Percentiles rank a stretch among this genome's conserved stretches.
These are phyloP conservation scores for Scedosporium boydii DNA, from an alignment of 2,329 filamentous ascomycete species.

Conservation along the genomic window DNA sequence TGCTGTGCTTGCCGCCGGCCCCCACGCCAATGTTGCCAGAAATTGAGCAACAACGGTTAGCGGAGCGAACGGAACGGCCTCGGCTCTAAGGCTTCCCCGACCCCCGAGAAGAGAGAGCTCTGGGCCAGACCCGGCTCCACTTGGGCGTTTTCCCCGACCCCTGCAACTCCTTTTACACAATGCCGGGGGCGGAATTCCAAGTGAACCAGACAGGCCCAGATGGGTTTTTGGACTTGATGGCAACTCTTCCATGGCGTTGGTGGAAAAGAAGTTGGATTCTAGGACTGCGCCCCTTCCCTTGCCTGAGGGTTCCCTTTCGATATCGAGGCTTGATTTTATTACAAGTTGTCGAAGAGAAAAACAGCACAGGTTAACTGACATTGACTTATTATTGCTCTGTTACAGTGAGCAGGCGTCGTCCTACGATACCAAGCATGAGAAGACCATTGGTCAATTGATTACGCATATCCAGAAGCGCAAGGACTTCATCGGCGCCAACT, in stretches of 20 bases:
- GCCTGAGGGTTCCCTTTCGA: not conserved
- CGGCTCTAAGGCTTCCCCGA: not conserved
- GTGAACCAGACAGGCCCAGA: no score
- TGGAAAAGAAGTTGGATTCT: not conserved
- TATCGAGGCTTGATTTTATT: no score
- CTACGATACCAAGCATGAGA: constrained; percentile 49
- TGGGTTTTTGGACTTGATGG: not conserved
- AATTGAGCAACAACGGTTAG: not conserved
- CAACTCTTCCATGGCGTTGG: not conserved
- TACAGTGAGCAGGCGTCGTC: constrained; percentile 24
- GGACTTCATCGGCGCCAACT: constrained; percentile 54
- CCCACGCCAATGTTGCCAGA: not conserved
- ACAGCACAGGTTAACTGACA: not conserved
- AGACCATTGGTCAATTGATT: constrained; percentile 43
- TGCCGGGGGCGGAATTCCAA: not conserved
- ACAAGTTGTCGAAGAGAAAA: not conserved
- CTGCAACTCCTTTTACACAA: not conserved
- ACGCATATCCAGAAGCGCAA: constrained; percentile 41
- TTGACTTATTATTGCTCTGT: not conserved
- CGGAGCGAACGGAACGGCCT: no score
- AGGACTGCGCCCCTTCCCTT: not conserved
- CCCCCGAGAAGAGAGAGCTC: not conserved
- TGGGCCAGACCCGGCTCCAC: not conserved
- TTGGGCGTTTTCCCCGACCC: not conserved
- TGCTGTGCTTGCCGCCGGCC: not conserved